A percentile compares a stretch with the other conserved stretches of the same genome.
These are phyloP conservation scores for Beauveria medogensis DNA, from an alignment of 2,329 filamentous ascomycete genomes.

Conservation along the genomic window DNA sequence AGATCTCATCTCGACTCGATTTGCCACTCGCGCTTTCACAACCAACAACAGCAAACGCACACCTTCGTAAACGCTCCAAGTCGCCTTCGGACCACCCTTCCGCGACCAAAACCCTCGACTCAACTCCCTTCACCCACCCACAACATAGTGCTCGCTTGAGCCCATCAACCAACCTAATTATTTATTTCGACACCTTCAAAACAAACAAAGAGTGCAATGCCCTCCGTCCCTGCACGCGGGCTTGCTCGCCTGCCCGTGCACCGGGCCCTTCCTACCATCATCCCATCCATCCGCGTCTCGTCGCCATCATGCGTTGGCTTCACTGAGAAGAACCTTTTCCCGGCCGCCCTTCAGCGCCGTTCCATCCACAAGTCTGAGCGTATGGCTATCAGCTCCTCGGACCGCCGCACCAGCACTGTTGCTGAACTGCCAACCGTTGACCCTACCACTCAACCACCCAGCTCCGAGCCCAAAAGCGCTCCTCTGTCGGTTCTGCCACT, in stretches of 20 bases:
- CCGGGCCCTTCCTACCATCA: slow-evolving; percentile 10
- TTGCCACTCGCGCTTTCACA: neutral
- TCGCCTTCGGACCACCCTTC: slow-evolving; percentile 5
- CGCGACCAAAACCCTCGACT: neutral
- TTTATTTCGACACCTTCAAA: neutral
- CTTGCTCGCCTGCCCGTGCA: slow-evolving; percentile 15
- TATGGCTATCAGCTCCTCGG: slow-evolving; percentile 28
- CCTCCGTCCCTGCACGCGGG: slow-evolving; percentile 16
- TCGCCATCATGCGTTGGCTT: slow-evolving; percentile 14
- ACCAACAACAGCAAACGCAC: neutral
- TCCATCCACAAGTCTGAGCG: slow-evolving; percentile 29
- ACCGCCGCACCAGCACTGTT: slow-evolving; percentile 27
- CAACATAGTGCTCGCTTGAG: neutral
- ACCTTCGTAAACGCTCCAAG: neutral
- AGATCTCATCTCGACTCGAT: slow-evolving; percentile 4
- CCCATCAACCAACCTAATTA: neutral
- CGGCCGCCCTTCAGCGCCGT: slow-evolving; percentile 17
- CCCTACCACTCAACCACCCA: slow-evolving; percentile 22
- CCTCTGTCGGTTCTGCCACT: slow-evolving; percentile 61
- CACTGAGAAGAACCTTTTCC: slow-evolving; percentile 6
- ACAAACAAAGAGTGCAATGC: slow-evolving; percentile 18
- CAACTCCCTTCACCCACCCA: neutral
- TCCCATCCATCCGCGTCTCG: slow-evolving; percentile 4
- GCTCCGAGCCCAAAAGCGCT: slow-evolving; percentile 22
- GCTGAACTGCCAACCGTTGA: slow-evolving; percentile 21